phyloP scores from a whole-genome alignment of 306 rosid genomes.

The Delonix regia region DNA sequence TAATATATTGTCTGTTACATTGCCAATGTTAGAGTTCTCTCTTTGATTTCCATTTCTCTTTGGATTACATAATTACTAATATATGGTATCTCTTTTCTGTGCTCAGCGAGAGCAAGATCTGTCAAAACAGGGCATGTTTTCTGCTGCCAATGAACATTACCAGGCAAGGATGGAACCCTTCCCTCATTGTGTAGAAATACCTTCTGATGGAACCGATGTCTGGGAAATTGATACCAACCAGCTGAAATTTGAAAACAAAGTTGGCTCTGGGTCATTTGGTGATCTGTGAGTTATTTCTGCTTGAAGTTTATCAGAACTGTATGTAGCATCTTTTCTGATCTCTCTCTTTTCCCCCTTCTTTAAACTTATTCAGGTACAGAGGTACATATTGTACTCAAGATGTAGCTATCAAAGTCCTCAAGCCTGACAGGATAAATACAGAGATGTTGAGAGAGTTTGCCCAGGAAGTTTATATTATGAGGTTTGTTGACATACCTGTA shows the following conservation, averaged over 20 bases:
- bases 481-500: conserved; percentile 57
- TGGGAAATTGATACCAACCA: conserved; percentile 92
- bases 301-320: conserved; percentile 39
- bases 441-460: conserved; percentile 94
- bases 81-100: conserved; percentile 22
- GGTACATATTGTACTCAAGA: conserved; percentile 96
- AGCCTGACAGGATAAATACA: conserved; percentile 76
- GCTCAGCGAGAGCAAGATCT: conserved; percentile 58
- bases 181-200: conserved; percentile 74
- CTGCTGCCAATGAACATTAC: conserved; percentile 51
- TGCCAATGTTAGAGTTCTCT: neutral
- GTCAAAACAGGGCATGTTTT: conserved; percentile 59
- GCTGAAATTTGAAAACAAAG: conserved; percentile 81
- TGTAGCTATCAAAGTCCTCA: conserved; percentile 93
- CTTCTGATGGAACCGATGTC: conserved; percentile 92
- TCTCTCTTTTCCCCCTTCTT: conserved; percentile 22
- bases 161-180: conserved; percentile 55
- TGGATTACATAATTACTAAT: conserved; percentile 28
- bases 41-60: conserved; percentile 5
- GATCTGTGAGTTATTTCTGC: conserved; percentile 76
- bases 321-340: conserved; percentile 43
- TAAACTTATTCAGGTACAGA: conserved; percentile 68
- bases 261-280: conserved; percentile 97
- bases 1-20: neutral
- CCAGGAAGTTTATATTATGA: conserved; percentile 98